Evolutionary conservation across 495 filamentous ascomycete genomes (phyloP).

Genomic region (Xylaria curta): DNA sequence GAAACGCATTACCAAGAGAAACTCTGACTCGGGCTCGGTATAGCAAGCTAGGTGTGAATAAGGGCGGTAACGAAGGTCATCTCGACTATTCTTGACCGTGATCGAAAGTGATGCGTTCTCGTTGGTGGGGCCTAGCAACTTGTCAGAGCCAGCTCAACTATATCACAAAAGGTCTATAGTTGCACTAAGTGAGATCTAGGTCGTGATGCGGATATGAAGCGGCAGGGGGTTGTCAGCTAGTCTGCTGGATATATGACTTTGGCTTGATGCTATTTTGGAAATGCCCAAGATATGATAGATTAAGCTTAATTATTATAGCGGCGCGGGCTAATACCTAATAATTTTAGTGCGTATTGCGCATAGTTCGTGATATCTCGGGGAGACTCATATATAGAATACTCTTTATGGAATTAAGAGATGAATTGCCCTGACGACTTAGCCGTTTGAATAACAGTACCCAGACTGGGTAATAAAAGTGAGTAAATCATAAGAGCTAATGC

Average conservation of each 20-base stretch:
- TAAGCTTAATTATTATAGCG: constrained; percentile 47
- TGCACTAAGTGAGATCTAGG: constrained; percentile 34
- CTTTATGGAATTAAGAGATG: constrained; percentile 3
- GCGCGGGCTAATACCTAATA: neutral
- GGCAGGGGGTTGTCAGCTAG: constrained; percentile 13
- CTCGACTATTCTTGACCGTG: constrained; percentile 2
- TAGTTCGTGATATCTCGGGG: neutral
- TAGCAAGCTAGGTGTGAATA: constrained; percentile 17
- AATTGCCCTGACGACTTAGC: neutral
- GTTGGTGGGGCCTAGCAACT: constrained; percentile 21
- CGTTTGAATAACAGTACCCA: neutral
- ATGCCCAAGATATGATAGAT: constrained; percentile 40
- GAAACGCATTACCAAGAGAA: constrained; percentile 39
- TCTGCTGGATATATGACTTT: constrained; percentile 7
- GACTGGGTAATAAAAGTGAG: neutral
- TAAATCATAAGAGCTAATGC: neutral
- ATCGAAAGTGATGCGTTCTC: neutral
- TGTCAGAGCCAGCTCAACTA: constrained; percentile 19
- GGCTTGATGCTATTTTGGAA: constrained; percentile 48
- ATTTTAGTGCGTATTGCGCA: neutral
- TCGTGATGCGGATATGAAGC: constrained; percentile 28
- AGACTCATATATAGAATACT: neutral
- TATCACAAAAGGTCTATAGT: constrained; percentile 16
- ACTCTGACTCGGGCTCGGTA: constrained; percentile 13
- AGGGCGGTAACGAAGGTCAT: constrained; percentile 13